Base-by-base conservation (phyloP, 169 alveolate genomes). In the Cryptosporidium canis region DNA sequence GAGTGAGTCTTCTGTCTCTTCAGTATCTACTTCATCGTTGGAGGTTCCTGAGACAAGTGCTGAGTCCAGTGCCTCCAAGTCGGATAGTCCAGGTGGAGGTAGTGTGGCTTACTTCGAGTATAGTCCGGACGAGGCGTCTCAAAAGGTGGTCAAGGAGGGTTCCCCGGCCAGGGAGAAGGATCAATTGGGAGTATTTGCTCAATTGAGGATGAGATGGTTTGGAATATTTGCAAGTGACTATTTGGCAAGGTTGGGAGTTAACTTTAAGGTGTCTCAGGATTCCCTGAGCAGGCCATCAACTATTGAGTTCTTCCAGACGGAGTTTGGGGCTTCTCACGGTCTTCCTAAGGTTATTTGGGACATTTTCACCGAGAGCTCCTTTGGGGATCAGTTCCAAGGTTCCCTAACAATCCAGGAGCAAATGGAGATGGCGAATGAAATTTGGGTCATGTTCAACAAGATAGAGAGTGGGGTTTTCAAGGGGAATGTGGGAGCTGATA, bases 241-340 rank as follows among this genome's bases (percentile, higher is more conserved):
- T 21, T 44, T 77, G 53, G 71, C 51, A 11, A 77, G 87, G 39
- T 55, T 77, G 33, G 87, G 87, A 24, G 61, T 77, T 2, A 63
- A 63, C 12, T 55, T 77, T 21, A 5, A 11, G 18, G 24, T 77
- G n/a, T 35, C 61, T 21, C 55, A 77, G 18, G 24, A 77, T 3
- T 41, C 71, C 44, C 58, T 37, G 11, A 29, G 41, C 7, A 24
- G 61, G 9, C 18, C 63, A 16, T 39, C 33, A 43, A 41, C 24
- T 12, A 35, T 44, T 21, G 48, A 41, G 43, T 21, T 77, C 7
- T 77, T 77, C 27, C n/a, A 61, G 43, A 24, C 31, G 12, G 63
- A 43, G 8, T 11, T 35, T 9, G 27, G 16, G 1, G 41, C n/a
- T 11, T 43, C 58, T 24, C 24, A 11, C 7, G 37, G 12, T 12